Conservation (phyloP, 75 land plant species). For the Selaginella moellendorffii region DNA sequence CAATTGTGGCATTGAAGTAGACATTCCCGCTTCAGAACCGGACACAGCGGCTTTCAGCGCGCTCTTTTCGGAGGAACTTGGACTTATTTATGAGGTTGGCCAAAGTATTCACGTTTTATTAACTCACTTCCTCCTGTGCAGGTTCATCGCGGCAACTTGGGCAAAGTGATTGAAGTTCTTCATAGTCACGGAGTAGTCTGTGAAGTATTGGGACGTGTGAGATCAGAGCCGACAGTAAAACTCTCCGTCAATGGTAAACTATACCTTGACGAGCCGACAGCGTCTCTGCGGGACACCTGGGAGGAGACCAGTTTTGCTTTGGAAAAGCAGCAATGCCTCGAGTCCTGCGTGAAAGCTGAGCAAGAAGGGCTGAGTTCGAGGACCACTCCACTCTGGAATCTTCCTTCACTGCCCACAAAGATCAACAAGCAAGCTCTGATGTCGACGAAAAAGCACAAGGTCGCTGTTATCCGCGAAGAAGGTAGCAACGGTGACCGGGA, state of each 20-base stretch:
- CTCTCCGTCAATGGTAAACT: slow-evolving; percentile 44
- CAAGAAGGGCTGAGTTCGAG: slow-evolving; percentile 58
- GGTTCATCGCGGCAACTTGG: slow-evolving; percentile 35
- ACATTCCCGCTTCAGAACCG: slow-evolving; percentile 24
- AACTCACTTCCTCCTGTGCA: slow-evolving; percentile 8
- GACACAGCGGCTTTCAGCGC: slow-evolving; percentile 21
- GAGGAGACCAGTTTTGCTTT: slow-evolving; percentile 80
- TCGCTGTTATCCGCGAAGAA: slow-evolving; percentile 87
- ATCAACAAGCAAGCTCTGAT: slow-evolving; percentile 37
- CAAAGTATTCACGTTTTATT: not conserved
- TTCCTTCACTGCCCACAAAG: slow-evolving; percentile 58
- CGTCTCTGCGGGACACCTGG: slow-evolving; percentile 74
- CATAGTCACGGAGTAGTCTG: slow-evolving; percentile 27
- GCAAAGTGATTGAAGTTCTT: slow-evolving; percentile 33
- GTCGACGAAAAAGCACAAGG: slow-evolving; percentile 46
- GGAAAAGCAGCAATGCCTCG: slow-evolving; percentile 57
- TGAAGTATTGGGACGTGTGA: slow-evolving; percentile 62
- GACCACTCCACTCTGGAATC: slow-evolving; percentile 52
- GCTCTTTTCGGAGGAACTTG: slow-evolving; percentile 89
- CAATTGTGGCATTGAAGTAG: slow-evolving; percentile 60
- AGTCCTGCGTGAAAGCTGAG: slow-evolving; percentile 66
- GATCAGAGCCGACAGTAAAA: slow-evolving; percentile 28
- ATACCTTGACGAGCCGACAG: slow-evolving; percentile 37
- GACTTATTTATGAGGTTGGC: slow-evolving; percentile 59
- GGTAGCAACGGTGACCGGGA: slow-evolving; percentile 98